Base-by-base conservation (phyloP, 1,284 basidiomycete genomes). In the Tilletia caries region DNA sequence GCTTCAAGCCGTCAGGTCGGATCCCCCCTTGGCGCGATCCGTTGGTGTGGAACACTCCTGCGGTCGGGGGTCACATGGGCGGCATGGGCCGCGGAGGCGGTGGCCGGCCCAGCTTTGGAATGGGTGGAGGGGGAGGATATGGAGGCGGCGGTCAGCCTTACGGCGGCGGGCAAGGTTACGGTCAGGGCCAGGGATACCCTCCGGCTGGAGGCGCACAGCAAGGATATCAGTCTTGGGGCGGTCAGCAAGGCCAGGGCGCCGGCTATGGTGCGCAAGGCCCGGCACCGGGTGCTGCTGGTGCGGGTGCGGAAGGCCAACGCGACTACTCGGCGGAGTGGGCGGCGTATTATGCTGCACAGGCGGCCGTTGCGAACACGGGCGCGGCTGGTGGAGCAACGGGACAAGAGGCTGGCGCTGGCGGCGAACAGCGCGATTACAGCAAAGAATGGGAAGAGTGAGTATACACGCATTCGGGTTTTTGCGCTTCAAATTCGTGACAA, bases 1-100 rank as follows among this genome's bases (percentile, higher is more conserved):
- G 4, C 34, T 43, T 43, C 37, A 65, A 44, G 29, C 44, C 44
- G 8, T 50, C 33, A 18, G 46, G 65, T 37, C 81, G 81, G 71
- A 81, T 83, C 29, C 79, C 81, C 10, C 81, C 81, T 0, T 83
- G 81, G 81, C 66, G 80, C n/a, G 76, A 83, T 58, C 81, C 81
- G 1, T 70, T 72, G 32, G 75, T 83, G 10, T 83, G 81, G 81
- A 75, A 73, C 33, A 69, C 75, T 20, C 78, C 79, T 41, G 73
- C 71, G 12, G 70, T 73, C 25, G 71, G 72, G 18, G 75, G 65
- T 25, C 69, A 68, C 3, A 72, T 75, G 13, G 67, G 66, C 46
- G 71, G 67, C 8, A 32, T 32, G 50, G 58, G 67, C 54, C 32
- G 32, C 52, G 64, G 44, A 6, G 37, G 41, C 13, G 65, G 64